These are phyloP conservation scores for Aspergillus cavernicola DNA, from an alignment of 495 filamentous ascomycete genomes.

Conservation along the genomic window DNA sequence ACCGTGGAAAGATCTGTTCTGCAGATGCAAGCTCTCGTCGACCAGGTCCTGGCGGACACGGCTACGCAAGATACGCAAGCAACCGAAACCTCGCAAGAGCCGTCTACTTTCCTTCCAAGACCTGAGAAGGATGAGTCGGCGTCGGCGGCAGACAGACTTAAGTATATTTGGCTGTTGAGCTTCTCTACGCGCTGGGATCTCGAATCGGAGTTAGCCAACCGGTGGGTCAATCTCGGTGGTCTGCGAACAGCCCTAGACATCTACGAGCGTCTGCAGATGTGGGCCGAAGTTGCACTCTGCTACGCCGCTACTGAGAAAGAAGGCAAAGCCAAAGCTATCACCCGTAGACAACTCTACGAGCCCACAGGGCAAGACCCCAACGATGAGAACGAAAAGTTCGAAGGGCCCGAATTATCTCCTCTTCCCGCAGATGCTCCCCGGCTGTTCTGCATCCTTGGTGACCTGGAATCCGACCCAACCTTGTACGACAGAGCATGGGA, in stretches of 20 bases:
- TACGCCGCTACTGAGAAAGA: constrained; percentile 77
- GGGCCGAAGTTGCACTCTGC: constrained; percentile 93
- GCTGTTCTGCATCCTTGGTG: constrained; percentile 89
- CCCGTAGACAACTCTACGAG: constrained; percentile 74
- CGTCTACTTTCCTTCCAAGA: constrained; percentile 78
- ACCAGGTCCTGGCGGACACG: constrained; percentile 92
- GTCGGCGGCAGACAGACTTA: constrained; percentile 66
- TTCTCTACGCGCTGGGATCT: constrained; percentile 90
- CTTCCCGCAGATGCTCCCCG: constrained; percentile 80
- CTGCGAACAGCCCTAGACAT: constrained; percentile 90
- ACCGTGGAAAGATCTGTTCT: constrained; percentile 86
- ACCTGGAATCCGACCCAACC: constrained; percentile 68
- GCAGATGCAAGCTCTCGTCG: constrained; percentile 92
- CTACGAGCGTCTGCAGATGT: constrained; percentile 90
- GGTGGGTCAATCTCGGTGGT: constrained; percentile 84
- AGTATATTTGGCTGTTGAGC: constrained; percentile 75
- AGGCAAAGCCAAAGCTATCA: constrained; percentile 70
- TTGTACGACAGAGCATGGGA: constrained; percentile 89
- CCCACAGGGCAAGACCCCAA: constrained; percentile 40
- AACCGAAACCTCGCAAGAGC: constrained; percentile 22
- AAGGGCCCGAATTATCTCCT: constrained; percentile 60
- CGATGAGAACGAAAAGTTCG: constrained; percentile 56
- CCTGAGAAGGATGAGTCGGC: constrained; percentile 75
- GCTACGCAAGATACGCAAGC: constrained; percentile 38
- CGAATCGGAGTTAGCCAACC: constrained; percentile 85